Conservation (phyloP, 2,329 filamentous ascomycete genomes). For the Penicillium sp. region DNA sequence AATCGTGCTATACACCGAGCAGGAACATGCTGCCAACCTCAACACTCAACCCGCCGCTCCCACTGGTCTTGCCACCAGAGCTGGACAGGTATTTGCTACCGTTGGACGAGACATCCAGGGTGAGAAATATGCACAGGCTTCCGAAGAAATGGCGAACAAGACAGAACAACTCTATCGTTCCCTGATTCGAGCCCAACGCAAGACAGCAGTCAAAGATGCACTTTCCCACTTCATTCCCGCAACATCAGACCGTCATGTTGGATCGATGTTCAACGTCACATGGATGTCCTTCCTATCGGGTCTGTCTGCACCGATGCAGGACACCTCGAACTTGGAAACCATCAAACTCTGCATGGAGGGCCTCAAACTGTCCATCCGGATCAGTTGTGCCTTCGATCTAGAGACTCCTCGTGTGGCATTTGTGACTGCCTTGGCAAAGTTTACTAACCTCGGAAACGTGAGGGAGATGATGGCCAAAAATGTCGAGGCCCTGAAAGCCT, state of each 20-base stretch:
- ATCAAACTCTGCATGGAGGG: conserved; percentile 92
- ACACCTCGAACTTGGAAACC: conserved; percentile 86
- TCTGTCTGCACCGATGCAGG: conserved; percentile 87
- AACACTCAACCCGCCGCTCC: conserved; percentile 61
- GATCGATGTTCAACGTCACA: conserved; percentile 96
- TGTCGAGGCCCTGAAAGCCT: conserved; percentile 84
- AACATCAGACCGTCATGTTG: conserved; percentile 89
- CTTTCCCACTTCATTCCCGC: conserved; percentile 79
- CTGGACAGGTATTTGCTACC: conserved; percentile 86
- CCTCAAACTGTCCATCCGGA: conserved; percentile 88
- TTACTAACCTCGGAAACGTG: conserved; percentile 92
- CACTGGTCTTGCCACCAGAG: conserved; percentile 72
- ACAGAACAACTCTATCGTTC: conserved; percentile 89
- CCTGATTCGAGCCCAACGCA: conserved; percentile 82
- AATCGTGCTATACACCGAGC: conserved; percentile 90
- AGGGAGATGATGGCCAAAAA: conserved; percentile 96
- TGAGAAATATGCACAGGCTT: conserved; percentile 91
- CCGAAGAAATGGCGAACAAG: conserved; percentile 84
- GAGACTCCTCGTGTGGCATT: conserved; percentile 94
- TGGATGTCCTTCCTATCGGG: conserved; percentile 99
- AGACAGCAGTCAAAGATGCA: conserved; percentile 69
- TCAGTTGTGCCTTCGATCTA: conserved; percentile 89
- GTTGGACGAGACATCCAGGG: conserved; percentile 87
- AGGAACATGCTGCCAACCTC: conserved; percentile 79
- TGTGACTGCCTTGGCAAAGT: conserved; percentile 85